These are phyloP conservation scores for Phaseolus coccineus DNA, from an alignment of 331 rosid genomes.

Conservation along the genomic window DNA sequence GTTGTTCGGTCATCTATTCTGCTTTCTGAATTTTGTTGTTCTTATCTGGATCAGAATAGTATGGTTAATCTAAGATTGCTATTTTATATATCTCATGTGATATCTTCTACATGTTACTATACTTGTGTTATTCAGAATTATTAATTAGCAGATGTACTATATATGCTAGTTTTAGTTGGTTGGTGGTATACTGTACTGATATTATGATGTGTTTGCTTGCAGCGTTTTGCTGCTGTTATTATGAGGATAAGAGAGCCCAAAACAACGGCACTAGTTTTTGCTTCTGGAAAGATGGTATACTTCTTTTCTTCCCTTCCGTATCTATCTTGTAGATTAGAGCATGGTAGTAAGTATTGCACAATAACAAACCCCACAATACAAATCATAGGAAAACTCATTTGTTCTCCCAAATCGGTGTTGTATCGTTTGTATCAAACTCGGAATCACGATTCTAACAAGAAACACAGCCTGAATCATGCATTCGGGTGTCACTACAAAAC, in stretches of 20 bases:
- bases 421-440: not conserved
- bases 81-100: not conserved
- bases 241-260: conserved; percentile 98
- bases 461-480: no score
- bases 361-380: no score
- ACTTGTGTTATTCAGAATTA: not conserved
- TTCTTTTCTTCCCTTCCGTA: conserved; percentile 7
- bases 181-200: conserved; percentile 35
- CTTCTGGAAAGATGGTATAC: conserved; percentile 91
- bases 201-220: conserved; percentile 44
- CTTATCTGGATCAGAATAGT: not conserved
- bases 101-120: not conserved
- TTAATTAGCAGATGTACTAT: not conserved
- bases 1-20: not conserved
- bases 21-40: not conserved
- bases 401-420: not conserved
- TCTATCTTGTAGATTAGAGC: not conserved
- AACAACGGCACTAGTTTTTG: conserved; percentile 94
- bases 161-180: conserved; percentile 7
- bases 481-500: no score
- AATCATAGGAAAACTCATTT: no score
- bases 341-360: conserved; percentile 8
- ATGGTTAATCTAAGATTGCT: conserved; percentile 13
- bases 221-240: conserved; percentile 99
- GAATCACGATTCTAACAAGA: no score